These are phyloP conservation scores for Stagonosporopsis tanaceti DNA, from an alignment of 2,329 filamentous ascomycete genomes.

Conservation along the genomic window DNA sequence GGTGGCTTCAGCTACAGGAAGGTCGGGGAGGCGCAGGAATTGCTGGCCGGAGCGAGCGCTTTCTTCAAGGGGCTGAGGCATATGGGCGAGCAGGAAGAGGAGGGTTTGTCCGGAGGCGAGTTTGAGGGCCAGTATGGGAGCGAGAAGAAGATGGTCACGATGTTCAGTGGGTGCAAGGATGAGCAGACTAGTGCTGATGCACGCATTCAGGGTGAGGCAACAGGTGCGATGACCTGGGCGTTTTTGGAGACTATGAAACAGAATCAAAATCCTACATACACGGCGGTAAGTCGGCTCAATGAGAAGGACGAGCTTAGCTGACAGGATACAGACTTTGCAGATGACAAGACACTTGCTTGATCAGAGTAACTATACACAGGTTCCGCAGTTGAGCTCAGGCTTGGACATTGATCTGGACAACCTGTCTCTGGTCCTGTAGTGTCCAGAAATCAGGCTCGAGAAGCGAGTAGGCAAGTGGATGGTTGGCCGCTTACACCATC, in stretches of 20 bases:
- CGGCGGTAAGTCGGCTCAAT: slow-evolving; percentile 41
- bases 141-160: slow-evolving; percentile 59
- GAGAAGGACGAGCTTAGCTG: not conserved
- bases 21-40: slow-evolving; percentile 59
- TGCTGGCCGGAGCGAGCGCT: slow-evolving; percentile 61
- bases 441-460: not conserved
- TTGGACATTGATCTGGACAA: slow-evolving; percentile 53
- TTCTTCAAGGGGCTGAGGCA: slow-evolving; percentile 64
- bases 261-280: slow-evolving; percentile 49
- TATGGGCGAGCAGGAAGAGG: slow-evolving; percentile 56
- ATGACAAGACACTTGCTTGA: slow-evolving; percentile 51
- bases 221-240: slow-evolving; percentile 59
- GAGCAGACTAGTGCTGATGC: slow-evolving; percentile 62
- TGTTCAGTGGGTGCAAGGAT: slow-evolving; percentile 61
- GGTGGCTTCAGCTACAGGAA: slow-evolving; percentile 61
- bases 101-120: slow-evolving; percentile 47
- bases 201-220: slow-evolving; percentile 53
- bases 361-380: slow-evolving; percentile 53
- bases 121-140: slow-evolving; percentile 56
- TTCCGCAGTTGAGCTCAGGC: slow-evolving; percentile 55
- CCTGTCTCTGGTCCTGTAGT: slow-evolving; percentile 38
- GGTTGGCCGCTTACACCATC: not conserved
- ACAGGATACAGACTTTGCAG: slow-evolving; percentile 43
- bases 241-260: slow-evolving; percentile 56
- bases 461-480: not conserved